These are phyloP conservation scores for Monilinia aucupariae DNA, from an alignment of 2,329 filamentous ascomycete species.

Conservation along the genomic window DNA sequence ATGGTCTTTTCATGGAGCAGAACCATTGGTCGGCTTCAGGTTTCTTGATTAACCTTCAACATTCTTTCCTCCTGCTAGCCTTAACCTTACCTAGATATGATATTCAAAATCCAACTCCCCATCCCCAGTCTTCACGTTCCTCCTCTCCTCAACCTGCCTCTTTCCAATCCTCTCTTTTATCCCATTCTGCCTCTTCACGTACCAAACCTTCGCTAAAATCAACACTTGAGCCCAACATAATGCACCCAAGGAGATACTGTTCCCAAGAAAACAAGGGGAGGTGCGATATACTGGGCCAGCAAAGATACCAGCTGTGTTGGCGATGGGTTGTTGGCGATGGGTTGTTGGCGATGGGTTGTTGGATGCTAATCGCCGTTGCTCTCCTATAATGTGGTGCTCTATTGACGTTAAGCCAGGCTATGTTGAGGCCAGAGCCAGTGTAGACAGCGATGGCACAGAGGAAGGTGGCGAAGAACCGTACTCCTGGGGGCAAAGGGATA, in stretches of 20 bases:
- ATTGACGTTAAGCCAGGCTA: constrained; percentile 45
- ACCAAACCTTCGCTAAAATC: constrained; percentile 40
- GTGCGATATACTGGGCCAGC: constrained; percentile 27
- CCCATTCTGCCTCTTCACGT: constrained; percentile 40
- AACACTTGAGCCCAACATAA: constrained; percentile 28
- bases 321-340: constrained; percentile 43
- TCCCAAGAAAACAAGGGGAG: constrained; percentile 27
- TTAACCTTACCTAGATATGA: constrained; percentile 33
- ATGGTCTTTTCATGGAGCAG: too few relatives aligned
- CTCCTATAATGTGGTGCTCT: constrained; percentile 43
- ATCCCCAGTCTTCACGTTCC: constrained; percentile 44
- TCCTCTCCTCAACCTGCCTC: constrained; percentile 41
- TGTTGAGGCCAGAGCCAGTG: constrained; percentile 43
- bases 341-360: constrained; percentile 44
- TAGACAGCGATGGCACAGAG: constrained; percentile 45
- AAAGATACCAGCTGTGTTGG: constrained; percentile 44
- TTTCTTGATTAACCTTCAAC: too few relatives aligned
- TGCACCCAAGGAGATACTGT: constrained; percentile 26
- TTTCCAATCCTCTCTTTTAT: constrained; percentile 38
- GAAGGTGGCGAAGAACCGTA: constrained; percentile 46
- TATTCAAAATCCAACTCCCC: constrained; percentile 45
- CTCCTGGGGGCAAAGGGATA: constrained; percentile 5
- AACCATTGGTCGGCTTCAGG: too few relatives aligned
- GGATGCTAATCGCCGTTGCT: constrained; percentile 43
- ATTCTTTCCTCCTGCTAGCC: background rate